Percentiles rank a stretch among this genome's conserved stretches.
Evolutionary conservation across 2,329 filamentous ascomycete genomes (phyloP).

Genomic region (Aspergillus amoenus): DNA sequence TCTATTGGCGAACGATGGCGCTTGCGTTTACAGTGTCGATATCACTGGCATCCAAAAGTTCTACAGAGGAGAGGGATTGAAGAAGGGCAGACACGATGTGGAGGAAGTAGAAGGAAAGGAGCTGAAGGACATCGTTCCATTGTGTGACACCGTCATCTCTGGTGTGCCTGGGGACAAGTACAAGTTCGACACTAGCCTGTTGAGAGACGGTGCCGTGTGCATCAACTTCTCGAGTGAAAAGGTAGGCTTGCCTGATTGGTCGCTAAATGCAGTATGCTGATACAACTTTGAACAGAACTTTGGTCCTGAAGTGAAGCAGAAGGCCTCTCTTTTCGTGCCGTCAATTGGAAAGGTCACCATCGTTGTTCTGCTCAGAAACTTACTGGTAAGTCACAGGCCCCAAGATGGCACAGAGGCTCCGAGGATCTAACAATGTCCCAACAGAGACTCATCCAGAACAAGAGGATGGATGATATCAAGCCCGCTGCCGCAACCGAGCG

Average conservation of each 20-base stretch:
- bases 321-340: constrained; percentile 93
- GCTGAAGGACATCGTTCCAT: constrained; percentile 75
- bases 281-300: constrained; percentile 64
- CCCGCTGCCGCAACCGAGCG: constrained; percentile 42
- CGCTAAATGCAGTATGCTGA: constrained; percentile 8
- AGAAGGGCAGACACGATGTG: constrained; percentile 82
- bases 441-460: constrained; percentile 46
- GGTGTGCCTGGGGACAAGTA: constrained; percentile 85
- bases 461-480: constrained; percentile 38
- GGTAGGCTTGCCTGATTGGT: constrained; percentile 35
- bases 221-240: constrained; percentile 97
- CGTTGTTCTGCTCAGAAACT: constrained; percentile 81
- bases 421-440: constrained; percentile 14
- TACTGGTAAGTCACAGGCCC: constrained; percentile 66
- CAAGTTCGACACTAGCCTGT: constrained; percentile 81
- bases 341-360: constrained; percentile 98
- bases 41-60: constrained; percentile 89
- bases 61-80: constrained; percentile 82
- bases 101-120: constrained; percentile 77
- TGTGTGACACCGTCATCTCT: constrained; percentile 92
- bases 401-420: not conserved
- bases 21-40: constrained; percentile 92
- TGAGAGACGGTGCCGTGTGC: constrained; percentile 92
- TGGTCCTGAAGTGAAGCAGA: constrained; percentile 84
- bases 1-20: constrained; percentile 91